phyloP scores from a whole-genome alignment of 1,139 yeast genomes.

The Debaryomyces udenii region DNA sequence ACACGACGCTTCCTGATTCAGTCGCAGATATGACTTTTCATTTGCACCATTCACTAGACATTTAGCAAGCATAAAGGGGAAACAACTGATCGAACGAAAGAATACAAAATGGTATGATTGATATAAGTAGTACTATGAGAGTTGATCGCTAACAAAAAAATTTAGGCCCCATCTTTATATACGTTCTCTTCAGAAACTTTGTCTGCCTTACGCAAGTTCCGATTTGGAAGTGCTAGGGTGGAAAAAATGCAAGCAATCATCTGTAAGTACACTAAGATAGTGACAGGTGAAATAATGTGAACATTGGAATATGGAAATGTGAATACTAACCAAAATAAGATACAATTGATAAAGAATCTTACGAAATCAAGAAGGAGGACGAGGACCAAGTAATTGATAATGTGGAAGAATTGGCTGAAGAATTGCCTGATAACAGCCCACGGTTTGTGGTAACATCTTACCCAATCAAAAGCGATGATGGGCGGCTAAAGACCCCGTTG shows the following conservation, averaged over 20 bases:
- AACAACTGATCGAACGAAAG: not conserved
- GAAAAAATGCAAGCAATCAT: conserved; percentile 65
- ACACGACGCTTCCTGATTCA: conserved; percentile 14
- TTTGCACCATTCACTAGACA: not conserved
- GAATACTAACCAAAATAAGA: conserved; percentile 27
- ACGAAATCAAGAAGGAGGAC: conserved; percentile 56
- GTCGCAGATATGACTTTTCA: conserved; percentile 5
- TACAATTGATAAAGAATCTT: conserved; percentile 55
- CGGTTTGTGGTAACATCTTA: conserved; percentile 77
- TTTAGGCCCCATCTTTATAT: conserved; percentile 54
- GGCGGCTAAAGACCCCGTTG: conserved; percentile 72
- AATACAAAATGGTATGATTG: conserved; percentile 3
- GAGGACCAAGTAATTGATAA: conserved; percentile 45
- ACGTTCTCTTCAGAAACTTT: conserved; percentile 68
- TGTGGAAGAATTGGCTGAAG: conserved; percentile 67
- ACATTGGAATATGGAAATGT: not conserved
- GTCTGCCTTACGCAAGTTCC: conserved; percentile 64
- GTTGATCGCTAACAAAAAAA: not conserved
- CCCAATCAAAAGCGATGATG: conserved; percentile 70
- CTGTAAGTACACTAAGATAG: conserved; percentile 41
- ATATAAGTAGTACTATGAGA: too few relatives aligned
- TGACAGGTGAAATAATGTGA: not conserved
- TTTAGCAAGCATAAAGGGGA: not conserved
- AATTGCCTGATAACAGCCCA: conserved; percentile 81
- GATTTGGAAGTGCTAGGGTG: conserved; percentile 71